Evolutionary conservation across 495 filamentous ascomycete species (phyloP).

Genomic region (Cetradonia linearis): DNA sequence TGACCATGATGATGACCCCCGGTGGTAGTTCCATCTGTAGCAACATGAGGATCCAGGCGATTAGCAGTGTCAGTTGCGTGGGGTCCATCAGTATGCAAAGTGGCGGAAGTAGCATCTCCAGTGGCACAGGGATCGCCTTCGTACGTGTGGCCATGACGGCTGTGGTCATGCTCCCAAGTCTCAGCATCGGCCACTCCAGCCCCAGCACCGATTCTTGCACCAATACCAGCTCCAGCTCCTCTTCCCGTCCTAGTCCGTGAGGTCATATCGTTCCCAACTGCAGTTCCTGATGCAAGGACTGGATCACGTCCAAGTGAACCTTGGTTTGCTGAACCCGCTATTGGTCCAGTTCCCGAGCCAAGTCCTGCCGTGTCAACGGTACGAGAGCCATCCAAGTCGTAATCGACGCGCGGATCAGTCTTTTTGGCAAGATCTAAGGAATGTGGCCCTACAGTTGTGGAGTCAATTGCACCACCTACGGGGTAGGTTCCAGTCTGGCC

Average conservation of each 20-base stretch:
- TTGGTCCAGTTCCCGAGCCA: slow-evolving; percentile 7
- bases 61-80: slow-evolving; percentile 38
- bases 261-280: slow-evolving; percentile 6
- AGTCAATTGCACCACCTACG: slow-evolving; percentile 30
- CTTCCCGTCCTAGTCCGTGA: not conserved
- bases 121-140: slow-evolving; percentile 29
- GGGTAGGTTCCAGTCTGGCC: slow-evolving; percentile 12
- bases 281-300: slow-evolving; percentile 2
- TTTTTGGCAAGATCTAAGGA: slow-evolving; percentile 36
- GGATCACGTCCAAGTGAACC: slow-evolving; percentile 11
- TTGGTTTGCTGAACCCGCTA: not conserved
- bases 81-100: slow-evolving; percentile 31
- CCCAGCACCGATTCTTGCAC: slow-evolving; percentile 1
- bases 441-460: slow-evolving; percentile 30
- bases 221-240: not conserved
- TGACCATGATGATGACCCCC: slow-evolving; percentile 14
- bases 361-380: not conserved
- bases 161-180: slow-evolving; percentile 34
- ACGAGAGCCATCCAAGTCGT: slow-evolving; percentile 28
- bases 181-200: slow-evolving; percentile 28
- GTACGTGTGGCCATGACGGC: slow-evolving; percentile 22
- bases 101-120: slow-evolving; percentile 25
- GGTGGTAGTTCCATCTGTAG: not conserved
- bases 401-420: slow-evolving; percentile 43
- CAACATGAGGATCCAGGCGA: slow-evolving; percentile 42